Conservation (phyloP, 129 eudicot species). For the Logfia minima region DNA sequence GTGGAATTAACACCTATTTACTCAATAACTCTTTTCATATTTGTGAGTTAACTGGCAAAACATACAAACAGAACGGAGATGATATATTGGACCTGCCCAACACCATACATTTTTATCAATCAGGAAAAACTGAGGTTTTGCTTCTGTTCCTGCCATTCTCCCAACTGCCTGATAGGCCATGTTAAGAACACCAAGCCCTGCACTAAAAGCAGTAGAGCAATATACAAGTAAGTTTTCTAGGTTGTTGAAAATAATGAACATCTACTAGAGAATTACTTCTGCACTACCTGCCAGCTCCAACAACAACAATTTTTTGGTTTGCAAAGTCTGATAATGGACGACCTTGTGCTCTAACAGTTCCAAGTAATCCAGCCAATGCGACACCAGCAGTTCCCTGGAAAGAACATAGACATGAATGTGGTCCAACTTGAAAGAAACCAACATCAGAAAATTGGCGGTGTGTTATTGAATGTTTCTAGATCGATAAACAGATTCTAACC, state of each 20-base stretch:
- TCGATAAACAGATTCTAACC: conserved; percentile 38
- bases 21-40: background rate
- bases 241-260: background rate
- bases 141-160: conserved; percentile 70
- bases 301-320: conserved; percentile 89
- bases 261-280: background rate
- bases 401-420: conserved; percentile 21
- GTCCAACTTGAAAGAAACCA: background rate
- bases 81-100: background rate
- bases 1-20: background rate
- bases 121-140: conserved; percentile 86
- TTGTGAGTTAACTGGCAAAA: conserved; percentile 7
- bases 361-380: conserved; percentile 95
- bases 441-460: background rate
- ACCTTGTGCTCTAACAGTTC: conserved; percentile 95
- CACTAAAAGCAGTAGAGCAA: conserved; percentile 57
- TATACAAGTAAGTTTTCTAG: conserved; percentile 19
- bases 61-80: conserved; percentile 2
- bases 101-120: conserved; percentile 77
- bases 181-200: conserved; percentile 98
- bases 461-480: background rate
- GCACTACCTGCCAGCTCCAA: conserved; percentile 93
- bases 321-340: conserved; percentile 79
- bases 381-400: conserved; percentile 98
- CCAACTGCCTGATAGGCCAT: conserved; percentile 90